phyloP scores from a whole-genome alignment of 306 rosid genomes.

The Gillenia trifoliata region DNA sequence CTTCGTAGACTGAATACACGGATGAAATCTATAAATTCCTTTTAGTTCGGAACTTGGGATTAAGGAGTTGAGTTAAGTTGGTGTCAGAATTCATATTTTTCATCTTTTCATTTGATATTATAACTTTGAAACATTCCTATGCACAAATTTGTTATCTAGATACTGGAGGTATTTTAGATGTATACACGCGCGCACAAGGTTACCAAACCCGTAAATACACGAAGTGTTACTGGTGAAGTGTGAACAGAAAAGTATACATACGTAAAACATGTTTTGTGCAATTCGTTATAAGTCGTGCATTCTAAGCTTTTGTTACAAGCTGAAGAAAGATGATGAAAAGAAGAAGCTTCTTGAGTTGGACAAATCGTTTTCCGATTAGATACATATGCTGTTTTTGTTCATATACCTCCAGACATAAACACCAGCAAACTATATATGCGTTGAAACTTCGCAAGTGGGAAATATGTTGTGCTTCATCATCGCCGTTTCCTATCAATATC shows the following conservation, averaged over 20 bases:
- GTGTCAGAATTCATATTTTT: neutral
- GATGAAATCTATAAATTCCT: neutral
- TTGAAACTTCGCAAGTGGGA: no score
- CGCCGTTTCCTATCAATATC: constrained; percentile 11
- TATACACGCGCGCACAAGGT: no score
- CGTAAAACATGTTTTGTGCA: neutral
- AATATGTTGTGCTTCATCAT: neutral
- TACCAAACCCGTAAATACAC: neutral
- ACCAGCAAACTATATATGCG: no score
- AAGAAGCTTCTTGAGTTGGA: neutral
- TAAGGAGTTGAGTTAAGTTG: neutral
- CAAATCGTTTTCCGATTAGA: neutral
- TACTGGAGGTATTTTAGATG: no score
- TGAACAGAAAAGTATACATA: no score
- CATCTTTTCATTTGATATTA: no score
- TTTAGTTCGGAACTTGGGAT: no score
- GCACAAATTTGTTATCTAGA: no score
- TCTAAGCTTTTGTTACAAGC: neutral
- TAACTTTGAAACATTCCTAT: no score
- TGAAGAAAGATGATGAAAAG: neutral
- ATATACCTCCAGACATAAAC: neutral
- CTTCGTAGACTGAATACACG: neutral
- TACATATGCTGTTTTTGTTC: no score
- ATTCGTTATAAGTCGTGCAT: neutral
- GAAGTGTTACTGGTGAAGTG: neutral